Percentiles rank a stretch among this genome's conserved stretches.
Conservation (phyloP, 2,329 filamentous ascomycete genomes). For the Teratosphaeria epicoccoides region DNA sequence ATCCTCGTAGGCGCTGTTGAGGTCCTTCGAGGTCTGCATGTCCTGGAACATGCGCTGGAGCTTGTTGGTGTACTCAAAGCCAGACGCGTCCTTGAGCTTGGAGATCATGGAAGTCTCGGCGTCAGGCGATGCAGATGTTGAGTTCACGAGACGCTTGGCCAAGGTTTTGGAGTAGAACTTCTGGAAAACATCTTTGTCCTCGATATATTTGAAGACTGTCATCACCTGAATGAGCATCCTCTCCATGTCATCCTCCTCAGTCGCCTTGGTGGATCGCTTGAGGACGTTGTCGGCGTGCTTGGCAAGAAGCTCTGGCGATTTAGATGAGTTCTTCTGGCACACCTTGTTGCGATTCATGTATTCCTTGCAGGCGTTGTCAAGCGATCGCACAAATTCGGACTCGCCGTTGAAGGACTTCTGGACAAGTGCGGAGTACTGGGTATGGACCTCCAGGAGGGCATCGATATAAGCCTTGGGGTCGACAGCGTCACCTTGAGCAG, state of each 20-base stretch:
- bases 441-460: conserved; percentile 85
- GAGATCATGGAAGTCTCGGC: conserved; percentile 99
- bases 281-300: conserved; percentile 91
- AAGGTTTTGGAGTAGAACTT: conserved; percentile 98
- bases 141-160: conserved; percentile 86
- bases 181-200: conserved; percentile 99
- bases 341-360: conserved; percentile 97
- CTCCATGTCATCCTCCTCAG: conserved; percentile 89
- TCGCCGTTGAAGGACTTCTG: conserved; percentile 90
- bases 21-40: conserved; percentile 96
- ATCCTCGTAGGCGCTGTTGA: conserved; percentile 81
- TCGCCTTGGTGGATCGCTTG: conserved; percentile 84
- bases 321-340: conserved; percentile 85
- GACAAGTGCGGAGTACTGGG: conserved; percentile 82
- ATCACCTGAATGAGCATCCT: conserved; percentile 84
- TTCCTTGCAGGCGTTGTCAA: conserved; percentile 94
- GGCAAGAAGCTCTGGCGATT: conserved; percentile 86
- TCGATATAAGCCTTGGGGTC: conserved; percentile 97
- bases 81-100: conserved; percentile 96
- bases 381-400: conserved; percentile 87
- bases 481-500: conserved; percentile 74
- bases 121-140: conserved; percentile 90
- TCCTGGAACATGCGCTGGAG: conserved; percentile 99
- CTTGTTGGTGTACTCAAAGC: conserved; percentile 99
- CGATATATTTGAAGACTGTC: conserved; percentile 99